Conservation (phyloP, 1,284 basidiomycete species). For the Austroboletus rostrupii region DNA sequence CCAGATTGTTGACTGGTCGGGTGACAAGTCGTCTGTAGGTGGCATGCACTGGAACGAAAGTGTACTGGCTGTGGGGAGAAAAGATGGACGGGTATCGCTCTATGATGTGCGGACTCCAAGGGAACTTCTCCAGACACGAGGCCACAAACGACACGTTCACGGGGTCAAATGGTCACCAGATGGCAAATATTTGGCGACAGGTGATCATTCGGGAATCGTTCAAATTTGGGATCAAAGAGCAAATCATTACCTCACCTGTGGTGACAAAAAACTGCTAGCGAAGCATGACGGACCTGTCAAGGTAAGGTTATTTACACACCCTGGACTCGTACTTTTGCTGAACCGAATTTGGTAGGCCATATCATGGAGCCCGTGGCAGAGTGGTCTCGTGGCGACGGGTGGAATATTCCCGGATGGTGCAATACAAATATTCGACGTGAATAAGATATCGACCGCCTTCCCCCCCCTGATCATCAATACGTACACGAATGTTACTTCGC, state of each 20-base stretch:
- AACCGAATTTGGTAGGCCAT: slow-evolving; percentile 55
- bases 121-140: slow-evolving; percentile 27
- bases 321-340: not conserved
- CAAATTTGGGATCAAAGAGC: slow-evolving; percentile 45
- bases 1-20: slow-evolving; percentile 34
- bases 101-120: slow-evolving; percentile 36
- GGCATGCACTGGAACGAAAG: slow-evolving; percentile 41
- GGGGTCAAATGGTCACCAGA: slow-evolving; percentile 45
- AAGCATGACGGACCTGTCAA: slow-evolving; percentile 55
- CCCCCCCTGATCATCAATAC: slow-evolving; percentile 39
- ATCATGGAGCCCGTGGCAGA: slow-evolving; percentile 90
- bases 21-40: slow-evolving; percentile 34
- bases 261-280: slow-evolving; percentile 40
- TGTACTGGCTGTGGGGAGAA: slow-evolving; percentile 39
- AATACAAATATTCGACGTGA: slow-evolving; percentile 75
- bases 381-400: slow-evolving; percentile 80
- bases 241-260: slow-evolving; percentile 29
- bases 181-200: slow-evolving; percentile 39
- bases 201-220: slow-evolving; percentile 41
- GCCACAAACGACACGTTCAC: slow-evolving; percentile 40
- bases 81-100: slow-evolving; percentile 37
- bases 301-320: slow-evolving; percentile 34
- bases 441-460: slow-evolving; percentile 37
- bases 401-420: slow-evolving; percentile 71
- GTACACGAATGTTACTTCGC: slow-evolving; percentile 68